A percentile compares a stretch with the other conserved stretches of the same genome.
Conservation (phyloP, 2,329 filamentous ascomycete genomes). For the Ophiostoma himal-ulmi region DNA sequence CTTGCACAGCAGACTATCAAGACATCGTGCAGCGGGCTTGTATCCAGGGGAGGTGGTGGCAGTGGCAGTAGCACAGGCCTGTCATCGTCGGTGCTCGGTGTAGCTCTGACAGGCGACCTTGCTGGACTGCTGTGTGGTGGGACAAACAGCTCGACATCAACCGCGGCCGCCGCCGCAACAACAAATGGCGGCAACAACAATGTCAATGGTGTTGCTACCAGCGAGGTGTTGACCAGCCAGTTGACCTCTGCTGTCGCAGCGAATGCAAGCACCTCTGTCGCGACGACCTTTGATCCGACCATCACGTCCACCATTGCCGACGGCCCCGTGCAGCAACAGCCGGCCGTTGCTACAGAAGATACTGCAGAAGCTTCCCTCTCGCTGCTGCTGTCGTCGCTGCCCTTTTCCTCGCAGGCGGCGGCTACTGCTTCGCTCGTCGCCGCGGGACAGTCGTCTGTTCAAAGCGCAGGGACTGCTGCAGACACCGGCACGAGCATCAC, state of each 20-base stretch:
- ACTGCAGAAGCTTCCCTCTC: neutral
- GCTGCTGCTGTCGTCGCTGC: neutral
- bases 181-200: neutral
- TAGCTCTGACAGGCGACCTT: slow-evolving; percentile 36
- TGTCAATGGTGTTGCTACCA: neutral
- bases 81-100: slow-evolving; percentile 35
- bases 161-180: neutral
- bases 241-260: neutral
- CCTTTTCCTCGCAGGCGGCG: neutral
- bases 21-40: slow-evolving; percentile 60
- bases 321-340: neutral
- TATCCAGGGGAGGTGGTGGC: slow-evolving; percentile 40
- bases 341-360: neutral
- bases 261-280: neutral
- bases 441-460: neutral
- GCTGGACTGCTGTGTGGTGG: slow-evolving; percentile 35
- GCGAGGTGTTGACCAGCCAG: neutral
- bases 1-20: slow-evolving; percentile 69
- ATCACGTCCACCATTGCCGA: neutral
- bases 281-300: neutral
- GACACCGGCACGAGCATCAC: neutral
- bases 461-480: neutral
- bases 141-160: neutral
- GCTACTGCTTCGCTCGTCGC: neutral
- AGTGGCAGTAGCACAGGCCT: slow-evolving; percentile 34